These are phyloP conservation scores for Pulveroboletus sp. DNA, from an alignment of 768 basidiomycete species.

Conservation along the genomic window DNA sequence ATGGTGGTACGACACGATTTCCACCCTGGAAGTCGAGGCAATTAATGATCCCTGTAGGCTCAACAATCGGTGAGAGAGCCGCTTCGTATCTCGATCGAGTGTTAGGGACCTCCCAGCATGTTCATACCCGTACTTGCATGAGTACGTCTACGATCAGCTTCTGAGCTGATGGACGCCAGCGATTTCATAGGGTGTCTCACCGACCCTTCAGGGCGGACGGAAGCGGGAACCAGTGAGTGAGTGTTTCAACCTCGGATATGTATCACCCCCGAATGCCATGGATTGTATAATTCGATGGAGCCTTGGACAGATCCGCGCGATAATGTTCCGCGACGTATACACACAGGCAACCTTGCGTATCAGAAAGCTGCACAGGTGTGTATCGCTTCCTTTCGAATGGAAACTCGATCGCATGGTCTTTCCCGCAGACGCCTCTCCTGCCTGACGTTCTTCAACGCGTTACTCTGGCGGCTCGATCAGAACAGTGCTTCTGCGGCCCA, in stretches of 20 bases:
- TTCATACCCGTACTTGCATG: constrained; percentile 27
- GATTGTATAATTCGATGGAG: constrained; percentile 24
- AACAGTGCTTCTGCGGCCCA: constrained; percentile 27
- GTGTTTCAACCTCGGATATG: constrained; percentile 9
- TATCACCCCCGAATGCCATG: constrained; percentile 20
- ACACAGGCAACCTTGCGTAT: constrained; percentile 35
- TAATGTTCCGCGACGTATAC: constrained; percentile 23
- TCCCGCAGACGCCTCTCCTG: constrained; percentile 30
- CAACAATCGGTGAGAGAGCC: constrained; percentile 28
- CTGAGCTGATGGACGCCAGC: not conserved
- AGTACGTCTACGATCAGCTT: constrained; percentile 16
- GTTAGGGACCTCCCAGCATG: constrained; percentile 36
- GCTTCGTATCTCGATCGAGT: constrained; percentile 41
- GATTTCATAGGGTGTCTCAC: constrained; percentile 22
- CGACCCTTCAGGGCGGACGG: constrained; percentile 31
- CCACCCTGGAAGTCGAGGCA: constrained; percentile 13
- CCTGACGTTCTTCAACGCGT: constrained; percentile 28
- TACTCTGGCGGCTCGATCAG: constrained; percentile 24
- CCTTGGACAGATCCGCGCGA: constrained; percentile 24
- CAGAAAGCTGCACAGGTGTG: constrained; percentile 33
- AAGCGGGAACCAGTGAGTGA: constrained; percentile 9
- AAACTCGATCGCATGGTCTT: constrained; percentile 15
- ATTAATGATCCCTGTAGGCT: constrained; percentile 21
- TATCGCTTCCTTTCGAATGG: constrained; percentile 17
- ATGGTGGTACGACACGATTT: constrained; percentile 35